Evolutionary conservation across 345 rosid species (phyloP).

Genomic region (Gossypium anomalum): DNA sequence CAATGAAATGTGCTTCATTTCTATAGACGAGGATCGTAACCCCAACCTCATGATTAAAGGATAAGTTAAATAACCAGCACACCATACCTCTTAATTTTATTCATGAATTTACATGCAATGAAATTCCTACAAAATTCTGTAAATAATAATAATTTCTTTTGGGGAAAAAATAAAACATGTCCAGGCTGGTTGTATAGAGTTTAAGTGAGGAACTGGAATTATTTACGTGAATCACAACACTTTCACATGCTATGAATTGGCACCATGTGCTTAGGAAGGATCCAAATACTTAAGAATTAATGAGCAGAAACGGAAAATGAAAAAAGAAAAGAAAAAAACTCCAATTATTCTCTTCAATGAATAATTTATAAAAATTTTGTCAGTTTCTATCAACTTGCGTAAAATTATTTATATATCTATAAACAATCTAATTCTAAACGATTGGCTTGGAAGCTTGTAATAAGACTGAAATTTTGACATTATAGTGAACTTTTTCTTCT

Average conservation of each 20-base stretch:
- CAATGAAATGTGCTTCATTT: fast-evolving
- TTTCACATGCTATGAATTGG: background rate
- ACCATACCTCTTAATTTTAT: too few species aligned
- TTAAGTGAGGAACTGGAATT: background rate
- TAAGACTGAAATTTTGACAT: background rate
- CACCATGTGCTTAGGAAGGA: background rate
- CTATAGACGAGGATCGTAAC: fast-evolving
- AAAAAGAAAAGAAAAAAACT: background rate
- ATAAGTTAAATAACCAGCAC: too few species aligned
- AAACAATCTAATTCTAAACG: background rate
- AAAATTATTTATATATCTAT: background rate
- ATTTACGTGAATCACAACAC: constrained; percentile 3
- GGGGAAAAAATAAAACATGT: background rate
- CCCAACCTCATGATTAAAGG: too few species aligned
- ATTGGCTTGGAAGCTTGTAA: too few species aligned
- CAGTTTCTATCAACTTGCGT: background rate
- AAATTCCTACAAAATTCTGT: too few species aligned
- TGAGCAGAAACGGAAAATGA: background rate
- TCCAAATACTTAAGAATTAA: background rate
- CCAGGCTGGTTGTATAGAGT: background rate
- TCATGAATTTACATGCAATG: too few species aligned
- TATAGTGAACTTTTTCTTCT: background rate
- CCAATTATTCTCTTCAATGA: background rate
- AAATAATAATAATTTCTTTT: background rate
- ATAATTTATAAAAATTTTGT: background rate